Conservation (phyloP, 2,329 filamentous ascomycete species). For the Zymoseptoria tritici region DNA sequence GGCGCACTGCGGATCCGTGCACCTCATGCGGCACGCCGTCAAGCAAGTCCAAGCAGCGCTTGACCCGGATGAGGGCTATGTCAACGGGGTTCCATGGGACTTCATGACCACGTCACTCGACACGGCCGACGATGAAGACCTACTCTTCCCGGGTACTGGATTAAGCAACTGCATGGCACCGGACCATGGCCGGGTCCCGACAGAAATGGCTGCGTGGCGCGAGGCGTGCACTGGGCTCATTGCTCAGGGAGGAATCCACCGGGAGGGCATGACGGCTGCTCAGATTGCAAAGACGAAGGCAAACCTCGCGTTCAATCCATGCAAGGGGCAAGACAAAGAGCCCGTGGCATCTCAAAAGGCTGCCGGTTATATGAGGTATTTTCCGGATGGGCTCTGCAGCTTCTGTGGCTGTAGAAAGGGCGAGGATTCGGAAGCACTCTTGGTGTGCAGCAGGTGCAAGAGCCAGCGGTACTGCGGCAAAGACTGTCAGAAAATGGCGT, state of each 20-base stretch:
- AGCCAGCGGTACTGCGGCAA: background rate
- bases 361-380: slow-evolving; percentile 8
- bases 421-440: background rate
- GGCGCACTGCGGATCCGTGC: background rate
- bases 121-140: background rate
- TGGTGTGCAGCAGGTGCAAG: background rate
- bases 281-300: slow-evolving; percentile 37
- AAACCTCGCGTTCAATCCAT: slow-evolving; percentile 1
- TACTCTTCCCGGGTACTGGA: background rate
- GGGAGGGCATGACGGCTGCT: slow-evolving; percentile 2
- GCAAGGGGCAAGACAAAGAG: background rate
- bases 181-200: background rate
- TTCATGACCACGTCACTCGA: background rate
- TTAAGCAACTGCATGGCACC: background rate
- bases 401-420: slow-evolving; percentile 3
- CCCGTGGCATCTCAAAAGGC: background rate
- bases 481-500: background rate
- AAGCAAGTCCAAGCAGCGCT: slow-evolving; percentile 1
- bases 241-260: background rate
- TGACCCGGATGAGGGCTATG: slow-evolving; percentile 1
- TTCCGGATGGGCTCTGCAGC: slow-evolving; percentile 8
- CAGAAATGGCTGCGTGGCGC: background rate
- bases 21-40: slow-evolving; percentile 1
- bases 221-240: background rate
- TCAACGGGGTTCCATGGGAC: slow-evolving; percentile 1